Base-by-base conservation (phyloP, 306 rosid species). In the Canavalia ensiformis region DNA sequence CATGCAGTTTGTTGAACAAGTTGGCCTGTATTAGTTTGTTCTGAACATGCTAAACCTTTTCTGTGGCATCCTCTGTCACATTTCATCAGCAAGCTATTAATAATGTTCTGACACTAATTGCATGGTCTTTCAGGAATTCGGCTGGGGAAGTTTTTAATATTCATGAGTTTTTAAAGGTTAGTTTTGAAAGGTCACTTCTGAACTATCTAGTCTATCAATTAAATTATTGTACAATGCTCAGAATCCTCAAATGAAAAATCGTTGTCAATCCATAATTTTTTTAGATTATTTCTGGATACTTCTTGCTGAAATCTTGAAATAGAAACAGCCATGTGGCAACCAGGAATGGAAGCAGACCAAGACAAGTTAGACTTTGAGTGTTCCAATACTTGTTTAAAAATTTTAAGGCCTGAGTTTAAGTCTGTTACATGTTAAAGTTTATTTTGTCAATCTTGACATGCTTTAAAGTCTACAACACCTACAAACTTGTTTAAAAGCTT, bases 111-210 rank as follows among this genome's bases (percentile, higher is more conserved):
- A 81, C 25, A 31, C 64, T 81, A 45, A 28, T 65, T 74, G n/a
- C 69, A 8, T 60, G 57, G 54, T 77, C 33, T 88, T 86, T 83
- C 92, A 95, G 98, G 98, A 88, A 84, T 73, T 84, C 90, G 3
- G 87, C 80, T 34, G 77, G 2, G 50, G 89, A 86, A 75, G 87
- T 75, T 83, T 86, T 82, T 30, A 76, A 75, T 84, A 76, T 85
- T 81, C 70, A 55, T 4, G 86, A 90, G 55, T 59, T 90, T 81
- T 28, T 93, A 72, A 88, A 93, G 99, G 99, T 95, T 25, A 30
- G 90, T 72, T 42, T 81, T 50, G 28, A 67, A 35, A 47, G 57
- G 55, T 58, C 50, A 12, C 60, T 64, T 81, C 7, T 62, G 37
- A 46, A 31, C 70, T 81, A 29, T 74, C 12, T 70, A 3, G 67